Evolutionary conservation across 306 rosid genomes (phyloP), one percentile per base, ranked within the genome.

Genomic region (Trifolium repens): DNA sequence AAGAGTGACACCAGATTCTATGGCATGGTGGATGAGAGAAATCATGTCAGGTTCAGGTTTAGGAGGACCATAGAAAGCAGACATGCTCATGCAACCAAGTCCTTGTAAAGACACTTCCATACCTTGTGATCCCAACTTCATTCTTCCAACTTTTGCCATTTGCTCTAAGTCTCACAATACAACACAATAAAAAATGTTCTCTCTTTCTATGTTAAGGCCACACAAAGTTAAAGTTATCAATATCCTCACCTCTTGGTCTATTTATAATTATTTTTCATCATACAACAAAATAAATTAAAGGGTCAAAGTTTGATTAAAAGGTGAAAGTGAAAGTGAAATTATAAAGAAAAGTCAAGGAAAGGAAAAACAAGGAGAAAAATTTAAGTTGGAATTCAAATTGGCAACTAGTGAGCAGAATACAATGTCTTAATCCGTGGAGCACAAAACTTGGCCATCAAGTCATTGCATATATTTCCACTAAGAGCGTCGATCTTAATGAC

Each of bases 71-170:
- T 89, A 91, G 84, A 14, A 67, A 30, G 79, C 69, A 8, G 97
- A 85, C 98, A 93, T 91, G 1, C 91, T 81, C 96, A 88, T 83
- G 73, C 97, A 91, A 0, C 96, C 93, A 16, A 88, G 87, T 55
- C 93, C 96, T 32, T 91, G 91, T 2, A 71, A 69, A 0, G 96
- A 88, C 6, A 88, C 92, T 54, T 84, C 90, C 19, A 87, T 43
- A 8, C 94, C 94, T 22, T 87, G 74, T 5, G 88, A 84, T 0
- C 92, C 94, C n/a, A 89, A 75, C 79, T 85, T 89, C 76, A 88
- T 90, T 72, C 88, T 88, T 10, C 82, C 79, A 8, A 86, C 82
- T 24, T 47, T 58, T 27, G 82, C 76, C 96, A 85, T 87, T 87
- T 27, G 12, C 39, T 37, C 2, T 62, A 14, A 17, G 9, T 39